Percentiles rank a stretch among this genome's conserved stretches.
Conservation (phyloP, 2,329 filamentous ascomycete species). For the Alternaria dauci region DNA sequence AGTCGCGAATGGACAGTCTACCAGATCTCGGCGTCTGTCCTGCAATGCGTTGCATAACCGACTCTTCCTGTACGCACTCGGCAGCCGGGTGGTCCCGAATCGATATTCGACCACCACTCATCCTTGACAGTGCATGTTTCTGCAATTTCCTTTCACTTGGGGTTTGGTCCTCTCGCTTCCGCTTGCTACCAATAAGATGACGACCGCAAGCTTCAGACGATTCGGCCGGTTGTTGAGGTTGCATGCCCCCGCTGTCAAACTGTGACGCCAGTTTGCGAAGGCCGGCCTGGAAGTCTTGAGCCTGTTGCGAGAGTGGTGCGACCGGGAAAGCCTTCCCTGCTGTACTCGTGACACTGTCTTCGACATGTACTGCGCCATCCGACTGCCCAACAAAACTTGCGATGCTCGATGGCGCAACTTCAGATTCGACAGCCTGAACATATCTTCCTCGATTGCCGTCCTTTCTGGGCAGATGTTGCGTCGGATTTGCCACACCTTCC, state of each 20-base stretch:
- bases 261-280: neutral
- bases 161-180: neutral
- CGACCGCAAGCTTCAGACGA: neutral
- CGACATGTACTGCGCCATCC: neutral
- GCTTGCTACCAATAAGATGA: neutral
- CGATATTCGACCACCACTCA: neutral
- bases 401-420: no score
- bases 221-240: neutral
- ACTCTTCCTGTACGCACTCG: neutral
- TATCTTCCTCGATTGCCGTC: rapidly evolving
- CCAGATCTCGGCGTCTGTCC: neutral
- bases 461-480: neutral
- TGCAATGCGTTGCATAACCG: neutral
- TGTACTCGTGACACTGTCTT: neutral
- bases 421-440: rapidly evolving
- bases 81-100: neutral
- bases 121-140: neutral
- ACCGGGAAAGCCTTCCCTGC: rapidly evolving
- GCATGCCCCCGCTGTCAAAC: neutral
- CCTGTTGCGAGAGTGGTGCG: neutral
- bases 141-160: neutral
- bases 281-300: neutral
- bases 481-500: neutral
- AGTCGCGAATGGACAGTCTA: conserved; percentile 1
- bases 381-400: no score